Evolutionary conservation across 495 filamentous ascomycete genomes (phyloP), one percentile per base, ranked within the genome.

Genomic region (Hyaloscypha hepaticicola): DNA sequence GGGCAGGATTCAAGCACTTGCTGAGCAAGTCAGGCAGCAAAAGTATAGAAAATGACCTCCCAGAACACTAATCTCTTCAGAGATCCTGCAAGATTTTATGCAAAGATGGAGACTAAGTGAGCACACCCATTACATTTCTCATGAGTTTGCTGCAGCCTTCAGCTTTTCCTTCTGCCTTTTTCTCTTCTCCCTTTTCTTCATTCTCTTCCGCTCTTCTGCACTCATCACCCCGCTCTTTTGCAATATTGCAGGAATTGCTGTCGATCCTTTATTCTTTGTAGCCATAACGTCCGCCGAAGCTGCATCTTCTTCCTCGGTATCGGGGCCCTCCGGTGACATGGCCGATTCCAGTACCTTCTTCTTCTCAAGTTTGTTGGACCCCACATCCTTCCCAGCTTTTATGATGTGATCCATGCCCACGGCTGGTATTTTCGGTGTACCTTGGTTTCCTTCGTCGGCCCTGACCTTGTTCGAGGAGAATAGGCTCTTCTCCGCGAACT

Each of bases 121-220:
- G 38, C 38, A 45, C 38, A 11, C 19, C 12, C 38, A 5, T 21
- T 53, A 24, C 50, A 24, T 4, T 3, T 19, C 6, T 24, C 22
- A 53, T 3, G 22, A 7, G n/a, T 53, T 53, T 27, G 11, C 50
- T 26, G 50, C 50, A 6, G 50, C 50, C 50, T 25, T 53, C 25
- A 26, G 25, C 14, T 5, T 25, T 26, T 53, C 22, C 14, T 53
- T 53, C 25, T 53, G 50, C 50, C 50, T 24, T 16, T 53, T 53
- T 53, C 50, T 53, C 50, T 53, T 53, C 19, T 53, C 50, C 22
- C 50, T 53, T 27, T 53, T 53, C 16, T 53, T 53, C 12, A 53
- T 53, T 25, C 50, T 25, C 16, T 53, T 53, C 50, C 21, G 25
- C 50, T 53, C 50, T 27, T 53, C 25, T 27, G 50, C n/a, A 16